Evolutionary conservation across 1,284 basidiomycete species (phyloP), one percentile per base, ranked within the genome.

Genomic region (Blastosporella zonata): DNA sequence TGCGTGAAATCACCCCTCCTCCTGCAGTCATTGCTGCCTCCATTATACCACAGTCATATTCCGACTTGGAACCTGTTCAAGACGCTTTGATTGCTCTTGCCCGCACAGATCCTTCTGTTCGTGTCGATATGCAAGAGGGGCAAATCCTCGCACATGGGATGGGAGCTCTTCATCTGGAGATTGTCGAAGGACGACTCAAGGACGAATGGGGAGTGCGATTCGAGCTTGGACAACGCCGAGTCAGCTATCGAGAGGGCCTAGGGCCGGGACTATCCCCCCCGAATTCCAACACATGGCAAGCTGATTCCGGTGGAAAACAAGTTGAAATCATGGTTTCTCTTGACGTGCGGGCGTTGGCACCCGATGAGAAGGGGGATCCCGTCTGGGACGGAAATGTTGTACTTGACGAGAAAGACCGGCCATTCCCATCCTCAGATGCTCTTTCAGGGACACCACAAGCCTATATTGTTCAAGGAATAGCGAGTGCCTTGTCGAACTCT

Each of bases 91-190:
- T 77, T 28, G 74, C 87, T 6, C 73, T 95, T 20, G 73, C 83
- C n/a, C 84, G 91, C 7, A 94, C 92, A 1, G 91, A 95, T 59
- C 91, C 91, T 10, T 92, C 88, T 1, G 78, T 93, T 23, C 83
- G 89, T 4, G 71, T 87, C 18, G 89, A 91, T 50, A 71, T 72
- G 7, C 82, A 87, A 47, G 90, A 93, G 53, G 90, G 90, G 0
- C 91, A 95, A 60, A 74, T 90, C 29, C 76, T 95, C 29, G 76
- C 93, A 1, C 88, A 92, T 56, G 91, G 91, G 3, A 79, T 94
- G 47, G 91, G 91, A 10, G 82, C 88, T 31, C 74, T 95, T 22
- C 91, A 95, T 63, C 77, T 95, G 6, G 92, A 95, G 64, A 93
- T 95, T 49, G 78, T 93, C 1, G 88, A 91, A 65, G 81, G 83